Percentiles rank a stretch among this genome's conserved stretches.
Conservation (phyloP, 495 filamentous ascomycete genomes). For the Penicillium psychrofluorescens region DNA sequence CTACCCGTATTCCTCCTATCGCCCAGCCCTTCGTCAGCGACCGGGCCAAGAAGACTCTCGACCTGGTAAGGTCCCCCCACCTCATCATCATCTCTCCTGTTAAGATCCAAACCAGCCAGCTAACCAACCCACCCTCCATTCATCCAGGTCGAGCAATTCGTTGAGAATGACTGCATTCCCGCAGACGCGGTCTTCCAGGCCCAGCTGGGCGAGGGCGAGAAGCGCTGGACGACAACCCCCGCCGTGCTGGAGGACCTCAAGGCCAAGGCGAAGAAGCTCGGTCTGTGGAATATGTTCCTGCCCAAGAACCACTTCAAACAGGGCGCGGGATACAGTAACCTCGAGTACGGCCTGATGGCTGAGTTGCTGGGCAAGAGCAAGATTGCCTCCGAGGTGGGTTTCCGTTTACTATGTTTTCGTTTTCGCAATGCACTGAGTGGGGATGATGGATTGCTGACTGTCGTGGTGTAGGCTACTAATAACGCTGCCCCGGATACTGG, state of each 20-base stretch:
- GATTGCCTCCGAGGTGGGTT: conserved; percentile 60
- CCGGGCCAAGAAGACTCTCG: conserved; percentile 65
- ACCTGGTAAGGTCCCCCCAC: conserved; percentile 39
- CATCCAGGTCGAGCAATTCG: conserved; percentile 78
- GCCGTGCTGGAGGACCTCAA: conserved; percentile 83
- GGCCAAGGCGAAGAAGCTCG: conserved; percentile 70
- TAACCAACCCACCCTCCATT: conserved; percentile 16
- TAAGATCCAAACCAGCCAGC: neutral
- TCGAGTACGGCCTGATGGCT: conserved; percentile 92
- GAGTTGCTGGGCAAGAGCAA: conserved; percentile 78
- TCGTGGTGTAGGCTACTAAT: conserved; percentile 59
- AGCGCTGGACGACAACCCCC: conserved; percentile 74
- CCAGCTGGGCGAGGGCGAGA: conserved; percentile 67
- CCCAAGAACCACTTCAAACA: conserved; percentile 91
- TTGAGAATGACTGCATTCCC: conserved; percentile 91
- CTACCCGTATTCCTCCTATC: conserved; percentile 58
- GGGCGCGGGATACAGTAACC: conserved; percentile 82
- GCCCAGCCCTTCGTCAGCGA: conserved; percentile 69
- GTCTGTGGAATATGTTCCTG: conserved; percentile 97
- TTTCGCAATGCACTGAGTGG: neutral
- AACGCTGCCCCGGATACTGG: conserved; percentile 89
- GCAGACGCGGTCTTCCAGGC: conserved; percentile 71
- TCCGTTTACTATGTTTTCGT: neutral
- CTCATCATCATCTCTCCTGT: neutral
- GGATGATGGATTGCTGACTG: no score